Percentiles rank a stretch among this genome's conserved stretches.
Conservation (phyloP, 805 yeast genomes). For the Wickerhamiella dianesei region DNA sequence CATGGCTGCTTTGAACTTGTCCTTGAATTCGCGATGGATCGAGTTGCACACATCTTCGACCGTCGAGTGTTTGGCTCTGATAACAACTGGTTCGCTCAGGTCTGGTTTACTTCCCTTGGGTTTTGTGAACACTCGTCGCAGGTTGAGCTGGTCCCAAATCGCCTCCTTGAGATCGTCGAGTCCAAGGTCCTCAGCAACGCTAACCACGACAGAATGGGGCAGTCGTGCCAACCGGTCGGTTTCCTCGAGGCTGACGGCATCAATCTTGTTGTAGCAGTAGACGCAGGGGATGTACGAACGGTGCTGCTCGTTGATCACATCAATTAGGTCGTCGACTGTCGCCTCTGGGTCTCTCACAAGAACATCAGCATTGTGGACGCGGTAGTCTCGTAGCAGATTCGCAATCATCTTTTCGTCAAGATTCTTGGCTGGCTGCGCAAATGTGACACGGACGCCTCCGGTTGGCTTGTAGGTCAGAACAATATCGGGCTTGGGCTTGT, state of each 20-base stretch:
- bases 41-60: conserved; percentile 83
- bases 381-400: conserved; percentile 70
- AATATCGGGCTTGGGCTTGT: conserved; percentile 69
- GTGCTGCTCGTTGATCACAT: conserved; percentile 75
- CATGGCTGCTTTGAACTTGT: conserved; percentile 82
- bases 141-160: conserved; percentile 77
- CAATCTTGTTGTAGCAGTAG: conserved; percentile 89
- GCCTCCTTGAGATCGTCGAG: conserved; percentile 79
- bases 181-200: conserved; percentile 81
- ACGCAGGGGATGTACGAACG: conserved; percentile 82
- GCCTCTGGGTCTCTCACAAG: conserved; percentile 76
- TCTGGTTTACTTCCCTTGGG: conserved; percentile 67
- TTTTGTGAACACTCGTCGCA: conserved; percentile 76
- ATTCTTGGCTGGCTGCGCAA: conserved; percentile 67
- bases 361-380: conserved; percentile 87
- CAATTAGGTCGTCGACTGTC: conserved; percentile 88
- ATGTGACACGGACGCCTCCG: conserved; percentile 82
- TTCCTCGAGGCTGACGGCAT: conserved; percentile 89
- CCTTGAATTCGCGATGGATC: conserved; percentile 83
- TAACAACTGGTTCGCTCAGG: conserved; percentile 82
- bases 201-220: conserved; percentile 87
- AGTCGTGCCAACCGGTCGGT: conserved; percentile 83
- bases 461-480: conserved; percentile 65
- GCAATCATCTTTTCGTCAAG: conserved; percentile 69
- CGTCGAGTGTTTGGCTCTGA: conserved; percentile 56